Percentiles rank a stretch among this genome's conserved stretches.
phyloP scores from a whole-genome alignment of 2,329 filamentous ascomycete species.

The Stachybotrys echinatus region DNA sequence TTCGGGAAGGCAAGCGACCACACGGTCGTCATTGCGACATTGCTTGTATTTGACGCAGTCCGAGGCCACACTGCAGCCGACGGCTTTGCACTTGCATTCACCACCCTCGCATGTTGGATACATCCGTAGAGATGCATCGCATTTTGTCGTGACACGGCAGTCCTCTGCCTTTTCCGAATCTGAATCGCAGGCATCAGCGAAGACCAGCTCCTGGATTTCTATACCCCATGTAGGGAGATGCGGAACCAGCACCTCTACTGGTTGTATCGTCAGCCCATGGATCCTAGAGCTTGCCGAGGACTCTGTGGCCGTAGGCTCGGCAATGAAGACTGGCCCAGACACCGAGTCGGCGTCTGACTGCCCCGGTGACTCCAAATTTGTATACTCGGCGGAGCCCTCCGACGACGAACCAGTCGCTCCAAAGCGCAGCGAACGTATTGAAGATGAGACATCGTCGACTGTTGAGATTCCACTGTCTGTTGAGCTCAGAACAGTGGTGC shows the following conservation, averaged over 20 bases:
- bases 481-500: not conserved
- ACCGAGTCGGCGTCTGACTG: not conserved
- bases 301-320: not conserved
- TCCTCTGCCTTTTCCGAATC: constrained; percentile 2
- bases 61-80: constrained; percentile 2
- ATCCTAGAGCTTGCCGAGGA: not conserved
- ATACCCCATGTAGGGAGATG: not conserved
- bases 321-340: not conserved
- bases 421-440: not conserved
- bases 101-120: constrained; percentile 7
- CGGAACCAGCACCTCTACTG: not conserved
- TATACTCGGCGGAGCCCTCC: not conserved
- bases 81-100: constrained; percentile 5
- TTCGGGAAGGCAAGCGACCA: constrained; percentile 1
- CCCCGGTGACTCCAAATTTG: no score
- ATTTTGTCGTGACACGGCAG: constrained; percentile 8
- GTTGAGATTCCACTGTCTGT: not conserved
- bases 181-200: constrained; percentile 4
- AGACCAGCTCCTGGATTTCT: not conserved
- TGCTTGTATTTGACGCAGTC: constrained; percentile 4
- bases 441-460: not conserved
- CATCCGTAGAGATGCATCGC: constrained; percentile 1
- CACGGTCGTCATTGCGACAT: constrained; percentile 6
- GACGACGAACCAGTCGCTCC: not conserved
- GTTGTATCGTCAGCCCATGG: not conserved